Conservation (phyloP, 2,329 filamentous ascomycete species). For the Xenoacremonium recifei region DNA sequence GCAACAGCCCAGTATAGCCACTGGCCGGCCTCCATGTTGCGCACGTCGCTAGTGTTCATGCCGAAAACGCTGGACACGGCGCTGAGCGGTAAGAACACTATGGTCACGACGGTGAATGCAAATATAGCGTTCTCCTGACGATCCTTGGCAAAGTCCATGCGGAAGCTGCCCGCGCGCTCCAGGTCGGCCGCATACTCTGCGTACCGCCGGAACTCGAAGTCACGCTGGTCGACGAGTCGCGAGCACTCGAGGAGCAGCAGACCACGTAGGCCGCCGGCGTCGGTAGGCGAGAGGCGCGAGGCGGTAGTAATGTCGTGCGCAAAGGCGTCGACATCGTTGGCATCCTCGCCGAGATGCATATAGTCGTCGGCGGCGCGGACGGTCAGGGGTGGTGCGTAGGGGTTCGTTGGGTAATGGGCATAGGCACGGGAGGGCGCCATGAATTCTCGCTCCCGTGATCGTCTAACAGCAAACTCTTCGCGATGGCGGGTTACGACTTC, state of each 20-base stretch:
- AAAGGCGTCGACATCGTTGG: slow-evolving; percentile 24
- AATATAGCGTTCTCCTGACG: slow-evolving; percentile 48
- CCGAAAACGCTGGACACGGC: slow-evolving; percentile 49
- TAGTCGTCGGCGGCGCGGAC: slow-evolving; percentile 22
- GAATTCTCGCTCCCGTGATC: neutral
- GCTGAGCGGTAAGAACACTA: slow-evolving; percentile 47
- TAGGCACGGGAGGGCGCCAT: no score
- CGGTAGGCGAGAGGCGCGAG: slow-evolving; percentile 35
- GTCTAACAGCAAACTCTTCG: slow-evolving; percentile 10
- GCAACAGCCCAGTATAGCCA: slow-evolving; percentile 51
- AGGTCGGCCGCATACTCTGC: slow-evolving; percentile 30
- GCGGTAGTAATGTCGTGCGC: slow-evolving; percentile 25
- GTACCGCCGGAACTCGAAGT: slow-evolving; percentile 31
- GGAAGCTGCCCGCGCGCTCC: slow-evolving; percentile 30
- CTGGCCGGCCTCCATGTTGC: slow-evolving; percentile 47
- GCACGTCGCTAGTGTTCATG: slow-evolving; percentile 52
- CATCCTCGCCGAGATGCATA: slow-evolving; percentile 18
- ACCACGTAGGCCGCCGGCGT: slow-evolving; percentile 36
- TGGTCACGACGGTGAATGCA: slow-evolving; percentile 49
- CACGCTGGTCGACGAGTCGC: slow-evolving; percentile 35
- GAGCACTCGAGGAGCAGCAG: slow-evolving; percentile 40
- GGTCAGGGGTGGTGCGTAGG: no score
- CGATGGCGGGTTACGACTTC: slow-evolving; percentile 12
- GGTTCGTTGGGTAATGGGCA: no score
- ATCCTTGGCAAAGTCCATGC: slow-evolving; percentile 41